phyloP scores from a whole-genome alignment of 129 eudicot species.

The Chrysanthemum lavandulifolium region DNA sequence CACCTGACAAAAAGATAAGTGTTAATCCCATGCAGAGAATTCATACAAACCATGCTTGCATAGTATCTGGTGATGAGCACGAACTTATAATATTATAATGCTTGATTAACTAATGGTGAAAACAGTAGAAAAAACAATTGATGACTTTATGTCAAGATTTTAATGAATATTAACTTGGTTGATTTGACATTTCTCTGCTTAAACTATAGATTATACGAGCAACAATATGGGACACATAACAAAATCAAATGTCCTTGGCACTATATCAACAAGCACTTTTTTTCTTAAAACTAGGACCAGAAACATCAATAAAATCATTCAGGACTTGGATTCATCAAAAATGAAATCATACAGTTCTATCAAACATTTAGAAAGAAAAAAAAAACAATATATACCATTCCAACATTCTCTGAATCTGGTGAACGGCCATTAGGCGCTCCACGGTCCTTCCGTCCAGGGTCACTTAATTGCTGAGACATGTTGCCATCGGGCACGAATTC shows the following conservation, averaged over 20 bases:
- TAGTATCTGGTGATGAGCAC: background rate
- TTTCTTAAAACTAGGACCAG: background rate
- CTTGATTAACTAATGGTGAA: too few species aligned
- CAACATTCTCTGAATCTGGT: constrained; percentile 63
- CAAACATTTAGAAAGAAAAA: background rate
- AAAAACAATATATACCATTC: constrained; percentile 60
- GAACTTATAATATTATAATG: background rate
- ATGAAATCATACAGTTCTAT: background rate
- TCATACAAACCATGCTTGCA: constrained; percentile 5
- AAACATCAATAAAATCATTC: background rate
- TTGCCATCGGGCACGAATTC: constrained; percentile 67
- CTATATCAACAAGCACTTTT: background rate
- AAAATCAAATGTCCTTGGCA: background rate
- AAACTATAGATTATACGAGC: background rate
- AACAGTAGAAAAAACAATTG: too few species aligned
- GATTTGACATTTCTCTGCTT: background rate
- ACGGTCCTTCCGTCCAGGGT: constrained; percentile 37
- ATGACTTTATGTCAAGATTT: too few species aligned
- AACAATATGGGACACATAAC: background rate
- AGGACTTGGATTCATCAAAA: background rate
- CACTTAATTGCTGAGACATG: constrained; percentile 41
- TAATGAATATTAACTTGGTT: background rate
- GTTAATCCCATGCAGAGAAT: background rate
- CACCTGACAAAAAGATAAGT: constrained; percentile 45
- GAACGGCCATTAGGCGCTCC: constrained; percentile 50